These are phyloP conservation scores for Botrytis paeoniae DNA, from an alignment of 2,329 filamentous ascomycete genomes.

Conservation along the genomic window DNA sequence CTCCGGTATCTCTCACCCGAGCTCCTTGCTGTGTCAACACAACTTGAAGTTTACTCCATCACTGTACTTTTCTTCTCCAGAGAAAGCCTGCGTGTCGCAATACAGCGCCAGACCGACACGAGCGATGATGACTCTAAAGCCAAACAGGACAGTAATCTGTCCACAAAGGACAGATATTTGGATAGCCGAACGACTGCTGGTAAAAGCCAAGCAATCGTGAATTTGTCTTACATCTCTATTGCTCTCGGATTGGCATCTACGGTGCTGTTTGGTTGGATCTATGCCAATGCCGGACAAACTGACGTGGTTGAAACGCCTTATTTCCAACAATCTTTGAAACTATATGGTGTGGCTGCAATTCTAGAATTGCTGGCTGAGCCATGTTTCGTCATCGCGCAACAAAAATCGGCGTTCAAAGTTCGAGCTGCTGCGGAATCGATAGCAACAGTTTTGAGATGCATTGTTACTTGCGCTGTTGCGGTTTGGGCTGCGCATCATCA, in stretches of 20 bases:
- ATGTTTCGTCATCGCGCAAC: slow-evolving; percentile 83
- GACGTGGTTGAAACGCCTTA: slow-evolving; percentile 57
- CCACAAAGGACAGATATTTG: not conserved
- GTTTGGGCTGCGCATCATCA: slow-evolving; percentile 56
- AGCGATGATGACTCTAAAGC: slow-evolving; percentile 22
- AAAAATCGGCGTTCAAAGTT: slow-evolving; percentile 73
- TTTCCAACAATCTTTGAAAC: slow-evolving; percentile 52
- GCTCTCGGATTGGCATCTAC: slow-evolving; percentile 65
- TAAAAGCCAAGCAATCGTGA: slow-evolving; percentile 73
- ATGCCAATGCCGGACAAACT: slow-evolving; percentile 52
- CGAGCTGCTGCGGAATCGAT: slow-evolving; percentile 80
- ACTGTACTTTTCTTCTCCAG: slow-evolving; percentile 93
- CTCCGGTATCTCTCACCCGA: slow-evolving; percentile 84
- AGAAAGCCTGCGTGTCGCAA: slow-evolving; percentile 85
- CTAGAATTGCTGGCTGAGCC: slow-evolving; percentile 85
- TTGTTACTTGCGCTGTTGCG: slow-evolving; percentile 69
- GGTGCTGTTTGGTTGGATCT: slow-evolving; percentile 62
- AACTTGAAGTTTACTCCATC: slow-evolving; percentile 89
- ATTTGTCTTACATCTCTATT: slow-evolving; percentile 80
- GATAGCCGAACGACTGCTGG: slow-evolving; percentile 35
- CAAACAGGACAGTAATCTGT: not conserved
- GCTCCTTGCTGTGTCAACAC: slow-evolving; percentile 79
- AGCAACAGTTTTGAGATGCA: slow-evolving; percentile 75
- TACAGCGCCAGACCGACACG: slow-evolving; percentile 69
- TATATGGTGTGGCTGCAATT: slow-evolving; percentile 57